phyloP scores from a whole-genome alignment of 768 basidiomycete genomes.

The Leucosporidium creatinivorum region DNA sequence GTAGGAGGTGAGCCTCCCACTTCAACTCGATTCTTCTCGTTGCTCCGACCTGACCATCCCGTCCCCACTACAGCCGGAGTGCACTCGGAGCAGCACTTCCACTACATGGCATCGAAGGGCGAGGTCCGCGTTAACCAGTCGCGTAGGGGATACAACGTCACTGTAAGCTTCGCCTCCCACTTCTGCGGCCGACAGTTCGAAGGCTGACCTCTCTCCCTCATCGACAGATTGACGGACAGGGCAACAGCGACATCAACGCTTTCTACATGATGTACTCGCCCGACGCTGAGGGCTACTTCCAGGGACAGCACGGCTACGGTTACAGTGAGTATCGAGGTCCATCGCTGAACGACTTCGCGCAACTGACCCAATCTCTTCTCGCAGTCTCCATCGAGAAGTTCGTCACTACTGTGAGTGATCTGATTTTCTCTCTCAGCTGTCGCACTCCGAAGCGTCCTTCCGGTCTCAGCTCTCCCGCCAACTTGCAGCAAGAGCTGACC shows the following conservation, averaged over 20 bases:
- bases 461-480: too few relatives aligned
- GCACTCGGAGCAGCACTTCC: conserved; percentile 52
- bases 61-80: too few relatives aligned
- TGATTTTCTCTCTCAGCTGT: too few relatives aligned
- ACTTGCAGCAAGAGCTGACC: too few relatives aligned
- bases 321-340: too few relatives aligned
- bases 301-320: conserved; percentile 87
- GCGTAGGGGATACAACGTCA: conserved; percentile 85
- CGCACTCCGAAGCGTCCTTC: too few relatives aligned
- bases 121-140: conserved; percentile 90
- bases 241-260: conserved; percentile 56
- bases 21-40: too few relatives aligned
- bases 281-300: conserved; percentile 83
- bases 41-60: too few relatives aligned
- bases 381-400: conserved; percentile 1
- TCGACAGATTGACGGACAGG: not conserved
- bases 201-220: not conserved
- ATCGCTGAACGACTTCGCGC: not conserved
- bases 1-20: conserved; percentile 43
- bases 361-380: too few relatives aligned
- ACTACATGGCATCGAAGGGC: conserved; percentile 93
- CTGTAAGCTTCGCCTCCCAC: conserved; percentile 47
- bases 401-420: not conserved
- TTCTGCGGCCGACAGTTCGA: not conserved
- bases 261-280: conserved; percentile 92